Base-by-base conservation (phyloP, 1,139 yeast genomes). In the Saccharomyces hybrid region DNA sequence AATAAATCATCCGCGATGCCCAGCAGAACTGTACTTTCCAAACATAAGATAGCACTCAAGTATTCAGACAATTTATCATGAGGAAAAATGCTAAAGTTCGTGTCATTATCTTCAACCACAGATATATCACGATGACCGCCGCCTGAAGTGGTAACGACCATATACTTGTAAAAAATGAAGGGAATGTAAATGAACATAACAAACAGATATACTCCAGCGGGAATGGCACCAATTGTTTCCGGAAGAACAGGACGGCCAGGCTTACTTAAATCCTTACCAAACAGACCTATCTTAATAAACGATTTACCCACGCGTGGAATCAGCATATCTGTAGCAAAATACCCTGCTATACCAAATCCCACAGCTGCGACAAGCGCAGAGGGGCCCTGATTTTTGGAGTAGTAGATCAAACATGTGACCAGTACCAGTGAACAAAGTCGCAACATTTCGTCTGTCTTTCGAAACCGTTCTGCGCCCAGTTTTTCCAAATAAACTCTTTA, bases 1-100 rank as follows among this genome's bases (percentile, higher is more conserved):
- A 93, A 93, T 63, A 93, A 76, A 72, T 93, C 99, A 70, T 93
- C 99, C 52, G 95, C 88, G 28, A 93, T 78, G 0, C 99, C 99
- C 51, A 93, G 76, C 53, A 95, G 74, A 16, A 90, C 79, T 69
- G 95, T 91, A 60, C 91, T 82, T 70, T 89, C 91, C 50, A 93
- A 74, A 58, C 96, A 88, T 57, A 93, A 73, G 11, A 91, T 75
- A 1, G 95, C 96, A 64, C 96, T 84, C 61, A 93, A 77, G 69
- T 85, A 93, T 59, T 89, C 95, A 0, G 96, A 86, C 56, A 93
- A 76, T 69, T 86, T 87, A 62, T 84, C 84, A 66, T 90, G 96
- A 2, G 97, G 96, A 68, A 90, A 90, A 59, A 81, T 70, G 48
- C 73, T 51, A 4, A 51, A 50, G 4, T 50, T 31, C 13, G 48